Conservation (phyloP, 208 protist species). For the Porcisia hertigi region DNA sequence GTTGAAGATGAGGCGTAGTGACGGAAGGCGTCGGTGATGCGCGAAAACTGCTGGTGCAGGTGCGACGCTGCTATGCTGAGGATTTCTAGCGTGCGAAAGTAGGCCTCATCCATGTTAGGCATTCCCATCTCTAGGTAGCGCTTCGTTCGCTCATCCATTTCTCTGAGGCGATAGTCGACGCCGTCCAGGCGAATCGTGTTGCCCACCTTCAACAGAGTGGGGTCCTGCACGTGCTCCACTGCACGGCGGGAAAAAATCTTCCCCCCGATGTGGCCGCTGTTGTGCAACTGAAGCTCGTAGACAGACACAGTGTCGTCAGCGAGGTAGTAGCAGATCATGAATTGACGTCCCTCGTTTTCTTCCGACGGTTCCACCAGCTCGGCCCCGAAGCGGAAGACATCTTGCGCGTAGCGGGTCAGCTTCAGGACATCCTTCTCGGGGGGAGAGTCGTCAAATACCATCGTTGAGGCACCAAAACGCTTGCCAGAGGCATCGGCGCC, state of each 20-base stretch:
- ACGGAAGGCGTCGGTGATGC: constrained; percentile 78
- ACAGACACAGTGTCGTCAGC: constrained; percentile 95
- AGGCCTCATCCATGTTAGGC: constrained; percentile 67
- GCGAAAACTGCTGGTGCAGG: constrained; percentile 65
- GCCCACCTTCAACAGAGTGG: constrained; percentile 73
- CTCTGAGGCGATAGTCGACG: constrained; percentile 59
- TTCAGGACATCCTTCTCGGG: constrained; percentile 79
- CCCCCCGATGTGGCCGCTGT: constrained; percentile 95
- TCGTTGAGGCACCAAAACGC: constrained; percentile 63
- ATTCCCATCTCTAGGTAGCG: constrained; percentile 76
- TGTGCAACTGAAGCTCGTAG: constrained; percentile 86
- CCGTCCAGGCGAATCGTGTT: constrained; percentile 60
- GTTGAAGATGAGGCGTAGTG: constrained; percentile 66
- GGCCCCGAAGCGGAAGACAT: constrained; percentile 92
- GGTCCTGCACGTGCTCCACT: constrained; percentile 61
- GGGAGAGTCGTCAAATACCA: constrained; percentile 65
- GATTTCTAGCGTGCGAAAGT: constrained; percentile 71
- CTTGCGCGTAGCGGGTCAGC: constrained; percentile 81
- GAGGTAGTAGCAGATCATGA: constrained; percentile 94
- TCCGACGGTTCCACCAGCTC: constrained; percentile 48
- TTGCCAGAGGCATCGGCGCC: constrained; percentile 5
- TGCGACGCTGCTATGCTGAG: constrained; percentile 59
- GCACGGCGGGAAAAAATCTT: constrained; percentile 86
- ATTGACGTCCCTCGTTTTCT: constrained; percentile 72
- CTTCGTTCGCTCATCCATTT: constrained; percentile 81